These are phyloP conservation scores for Arthrobotrys sinensis DNA, from an alignment of 2,329 filamentous ascomycete genomes.

Conservation along the genomic window DNA sequence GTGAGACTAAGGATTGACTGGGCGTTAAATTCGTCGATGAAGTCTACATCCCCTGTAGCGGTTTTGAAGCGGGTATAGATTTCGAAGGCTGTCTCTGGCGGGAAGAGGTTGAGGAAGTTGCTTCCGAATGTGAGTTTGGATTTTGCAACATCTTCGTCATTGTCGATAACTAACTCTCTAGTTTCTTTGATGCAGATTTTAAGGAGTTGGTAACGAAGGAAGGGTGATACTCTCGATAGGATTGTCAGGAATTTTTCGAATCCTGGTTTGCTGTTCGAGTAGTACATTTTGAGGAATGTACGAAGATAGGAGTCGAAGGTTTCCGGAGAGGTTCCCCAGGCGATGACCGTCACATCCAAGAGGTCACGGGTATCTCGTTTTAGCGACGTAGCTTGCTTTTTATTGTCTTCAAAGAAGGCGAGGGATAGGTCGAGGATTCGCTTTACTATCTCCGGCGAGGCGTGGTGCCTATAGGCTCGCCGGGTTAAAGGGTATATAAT, in stretches of 20 bases:
- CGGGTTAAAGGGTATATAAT: conserved; percentile 1
- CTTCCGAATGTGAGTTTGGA: not conserved
- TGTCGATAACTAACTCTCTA: conserved; percentile 2
- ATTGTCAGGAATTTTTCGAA: not conserved
- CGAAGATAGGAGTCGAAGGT: not conserved
- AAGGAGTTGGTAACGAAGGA: not conserved
- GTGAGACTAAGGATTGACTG: not conserved
- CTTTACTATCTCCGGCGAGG: not conserved
- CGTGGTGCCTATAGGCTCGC: not conserved
- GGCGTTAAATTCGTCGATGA: not conserved
- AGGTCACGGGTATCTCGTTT: not conserved
- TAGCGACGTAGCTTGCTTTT: not conserved
- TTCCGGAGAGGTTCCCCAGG: not conserved
- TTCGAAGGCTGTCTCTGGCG: not conserved
- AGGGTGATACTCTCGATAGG: not conserved
- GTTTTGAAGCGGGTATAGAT: not conserved
- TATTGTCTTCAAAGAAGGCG: not conserved
- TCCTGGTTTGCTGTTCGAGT: not conserved
- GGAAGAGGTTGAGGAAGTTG: not conserved
- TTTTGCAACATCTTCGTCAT: not conserved
- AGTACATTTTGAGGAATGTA: conserved; percentile 1
- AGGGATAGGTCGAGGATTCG: conserved; percentile 1
- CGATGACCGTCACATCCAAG: not conserved
- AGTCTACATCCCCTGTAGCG: not conserved
- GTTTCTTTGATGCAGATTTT: conserved; percentile 6